A percentile compares a stretch with the other conserved stretches of the same genome.
These are phyloP conservation scores for Wilcoxina mikolae DNA, from an alignment of 495 filamentous ascomycete species.

Conservation along the genomic window DNA sequence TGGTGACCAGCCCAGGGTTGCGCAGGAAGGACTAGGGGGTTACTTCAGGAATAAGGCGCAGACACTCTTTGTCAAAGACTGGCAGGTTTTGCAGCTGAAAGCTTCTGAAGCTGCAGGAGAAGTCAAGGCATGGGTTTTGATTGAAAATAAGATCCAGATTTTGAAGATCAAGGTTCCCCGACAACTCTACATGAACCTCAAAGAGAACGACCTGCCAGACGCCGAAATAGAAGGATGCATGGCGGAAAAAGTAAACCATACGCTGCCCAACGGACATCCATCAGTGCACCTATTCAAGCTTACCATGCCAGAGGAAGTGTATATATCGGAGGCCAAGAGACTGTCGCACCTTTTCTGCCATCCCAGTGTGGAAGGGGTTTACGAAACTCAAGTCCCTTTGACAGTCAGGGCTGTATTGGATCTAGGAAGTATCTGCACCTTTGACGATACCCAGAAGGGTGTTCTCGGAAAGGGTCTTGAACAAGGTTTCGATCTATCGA, in stretches of 20 bases:
- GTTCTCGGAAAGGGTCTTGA: slow-evolving; percentile 88
- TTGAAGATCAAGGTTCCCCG: slow-evolving; percentile 82
- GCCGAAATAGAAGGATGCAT: slow-evolving; percentile 75
- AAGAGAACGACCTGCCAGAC: slow-evolving; percentile 69
- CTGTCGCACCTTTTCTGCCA: slow-evolving; percentile 74
- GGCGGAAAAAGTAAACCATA: slow-evolving; percentile 82
- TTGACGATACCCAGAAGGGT: slow-evolving; percentile 77
- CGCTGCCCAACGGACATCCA: slow-evolving; percentile 85
- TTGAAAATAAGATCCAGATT: slow-evolving; percentile 76
- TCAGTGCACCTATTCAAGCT: slow-evolving; percentile 91
- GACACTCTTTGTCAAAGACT: slow-evolving; percentile 72
- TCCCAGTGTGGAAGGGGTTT: slow-evolving; percentile 87
- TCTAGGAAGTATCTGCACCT: slow-evolving; percentile 84
- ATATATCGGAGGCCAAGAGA: slow-evolving; percentile 66
- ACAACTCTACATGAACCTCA: slow-evolving; percentile 81
- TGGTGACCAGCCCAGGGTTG: slow-evolving; percentile 59
- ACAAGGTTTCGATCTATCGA: slow-evolving; percentile 76
- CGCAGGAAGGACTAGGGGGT: slow-evolving; percentile 60
- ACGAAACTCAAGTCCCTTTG: slow-evolving; percentile 81
- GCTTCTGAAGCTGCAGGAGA: slow-evolving; percentile 69
- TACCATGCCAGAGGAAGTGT: slow-evolving; percentile 73
- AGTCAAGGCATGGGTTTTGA: slow-evolving; percentile 77
- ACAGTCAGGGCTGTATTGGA: slow-evolving; percentile 72
- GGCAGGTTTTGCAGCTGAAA: slow-evolving; percentile 83
- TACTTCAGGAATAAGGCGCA: slow-evolving; percentile 87